Conservation (phyloP, 148 eudicot genomes). For the Diospyros lotus region DNA sequence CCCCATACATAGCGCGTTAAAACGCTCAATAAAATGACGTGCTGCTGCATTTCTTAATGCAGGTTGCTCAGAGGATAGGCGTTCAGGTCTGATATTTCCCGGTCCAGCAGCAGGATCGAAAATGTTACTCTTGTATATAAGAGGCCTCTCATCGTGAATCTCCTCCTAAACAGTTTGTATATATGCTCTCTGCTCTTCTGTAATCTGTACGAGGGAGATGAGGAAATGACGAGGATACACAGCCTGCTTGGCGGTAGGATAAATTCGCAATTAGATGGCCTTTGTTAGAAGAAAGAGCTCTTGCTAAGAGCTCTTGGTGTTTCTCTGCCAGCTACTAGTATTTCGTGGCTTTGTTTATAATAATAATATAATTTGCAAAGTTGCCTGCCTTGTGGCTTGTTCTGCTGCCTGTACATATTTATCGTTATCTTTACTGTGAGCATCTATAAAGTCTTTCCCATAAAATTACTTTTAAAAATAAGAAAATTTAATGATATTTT, state of each 20-base stretch:
- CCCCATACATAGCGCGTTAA: not conserved
- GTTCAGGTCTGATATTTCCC: constrained; percentile 36
- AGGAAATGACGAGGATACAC: not conserved
- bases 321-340: not conserved
- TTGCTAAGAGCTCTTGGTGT: not conserved
- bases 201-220: not conserved
- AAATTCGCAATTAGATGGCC: not conserved
- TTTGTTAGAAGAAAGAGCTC: not conserved
- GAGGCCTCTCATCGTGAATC: constrained; percentile 10
- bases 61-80: constrained; percentile 89
- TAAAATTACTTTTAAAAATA: too few species aligned
- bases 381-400: too few species aligned
- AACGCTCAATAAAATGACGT: not conserved
- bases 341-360: too few species aligned
- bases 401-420: too few species aligned
- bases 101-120: not conserved
- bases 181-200: not conserved
- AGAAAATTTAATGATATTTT: too few species aligned
- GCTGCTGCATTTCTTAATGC: constrained; percentile 14
- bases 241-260: not conserved
- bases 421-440: too few species aligned
- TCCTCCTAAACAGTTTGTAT: not conserved
- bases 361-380: too few species aligned
- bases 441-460: too few species aligned
- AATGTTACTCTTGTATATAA: constrained; percentile 1